Evolutionary conservation across 495 filamentous ascomycete species (phyloP).

Genomic region (Podospora appendiculata): DNA sequence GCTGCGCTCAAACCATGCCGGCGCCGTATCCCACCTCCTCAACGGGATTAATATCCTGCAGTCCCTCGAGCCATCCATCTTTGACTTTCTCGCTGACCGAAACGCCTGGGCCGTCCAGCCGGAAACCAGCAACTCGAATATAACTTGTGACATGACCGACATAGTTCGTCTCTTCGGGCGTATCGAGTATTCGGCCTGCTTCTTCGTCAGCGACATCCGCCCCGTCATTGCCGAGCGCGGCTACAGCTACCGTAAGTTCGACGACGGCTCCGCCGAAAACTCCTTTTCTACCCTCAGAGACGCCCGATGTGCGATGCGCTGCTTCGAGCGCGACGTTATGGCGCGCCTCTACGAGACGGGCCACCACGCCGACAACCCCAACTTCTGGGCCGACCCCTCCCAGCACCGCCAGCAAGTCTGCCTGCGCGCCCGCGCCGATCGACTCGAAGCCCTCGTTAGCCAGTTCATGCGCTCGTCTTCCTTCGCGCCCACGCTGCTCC

Average conservation of each 20-base stretch:
- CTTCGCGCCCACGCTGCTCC: neutral
- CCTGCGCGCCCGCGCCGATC: constrained; percentile 6
- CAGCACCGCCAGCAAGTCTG: constrained; percentile 9
- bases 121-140: neutral
- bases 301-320: constrained; percentile 7
- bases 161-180: constrained; percentile 27
- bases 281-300: constrained; percentile 23
- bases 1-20: constrained; percentile 22
- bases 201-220: constrained; percentile 54
- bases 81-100: constrained; percentile 10
- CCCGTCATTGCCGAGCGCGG: constrained; percentile 50
- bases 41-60: constrained; percentile 33
- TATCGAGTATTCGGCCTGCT: constrained; percentile 27
- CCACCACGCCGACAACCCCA: neutral
- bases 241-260: constrained; percentile 36
- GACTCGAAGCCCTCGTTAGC: constrained; percentile 4
- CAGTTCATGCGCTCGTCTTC: constrained; percentile 6
- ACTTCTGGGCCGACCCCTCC: constrained; percentile 9
- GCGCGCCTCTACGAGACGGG: constrained; percentile 10
- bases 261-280: constrained; percentile 38
- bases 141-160: constrained; percentile 19
- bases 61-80: constrained; percentile 15
- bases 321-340: constrained; percentile 15
- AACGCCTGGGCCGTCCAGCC: neutral
- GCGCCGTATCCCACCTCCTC: constrained; percentile 25